These are phyloP conservation scores for Hysterium pulicare DNA, from an alignment of 2,329 filamentous ascomycete species.

Conservation along the genomic window DNA sequence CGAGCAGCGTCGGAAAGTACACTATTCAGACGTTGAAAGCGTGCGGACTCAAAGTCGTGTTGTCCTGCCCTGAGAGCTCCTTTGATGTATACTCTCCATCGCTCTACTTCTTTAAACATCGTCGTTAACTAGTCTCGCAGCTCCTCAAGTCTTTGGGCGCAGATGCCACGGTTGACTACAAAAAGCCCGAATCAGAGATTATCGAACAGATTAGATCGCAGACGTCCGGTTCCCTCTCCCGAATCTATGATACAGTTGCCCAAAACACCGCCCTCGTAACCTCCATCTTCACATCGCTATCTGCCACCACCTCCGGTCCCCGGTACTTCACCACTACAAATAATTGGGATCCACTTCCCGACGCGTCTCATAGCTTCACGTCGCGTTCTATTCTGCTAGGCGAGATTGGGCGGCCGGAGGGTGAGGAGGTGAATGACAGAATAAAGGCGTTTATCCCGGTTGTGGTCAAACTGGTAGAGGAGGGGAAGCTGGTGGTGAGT, in stretches of 20 bases:
- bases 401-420: conserved; percentile 16
- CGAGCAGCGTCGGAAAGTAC: conserved; percentile 30
- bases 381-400: conserved; percentile 11
- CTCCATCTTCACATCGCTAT: conserved; percentile 16
- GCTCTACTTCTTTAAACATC: background rate
- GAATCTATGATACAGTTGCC: conserved; percentile 31
- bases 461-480: conserved; percentile 13
- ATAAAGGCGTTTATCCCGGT: conserved; percentile 14
- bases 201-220: conserved; percentile 20
- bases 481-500: conserved; percentile 12
- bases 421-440: conserved; percentile 12
- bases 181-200: conserved; percentile 21
- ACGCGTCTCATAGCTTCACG: conserved; percentile 4
- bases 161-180: conserved; percentile 29
- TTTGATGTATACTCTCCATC: conserved; percentile 21
- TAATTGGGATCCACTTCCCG: conserved; percentile 11
- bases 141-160: conserved; percentile 27
- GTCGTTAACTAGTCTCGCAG: conserved; percentile 16
- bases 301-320: conserved; percentile 19
- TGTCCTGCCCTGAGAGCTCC: conserved; percentile 28
- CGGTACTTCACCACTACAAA: conserved; percentile 12
- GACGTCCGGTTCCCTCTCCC: conserved; percentile 23
- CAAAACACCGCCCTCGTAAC: conserved; percentile 23
- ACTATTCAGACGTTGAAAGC: conserved; percentile 29
- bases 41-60: conserved; percentile 29